Base-by-base conservation (phyloP, 2,329 filamentous ascomycete genomes). In the Seiridium cupressi region DNA sequence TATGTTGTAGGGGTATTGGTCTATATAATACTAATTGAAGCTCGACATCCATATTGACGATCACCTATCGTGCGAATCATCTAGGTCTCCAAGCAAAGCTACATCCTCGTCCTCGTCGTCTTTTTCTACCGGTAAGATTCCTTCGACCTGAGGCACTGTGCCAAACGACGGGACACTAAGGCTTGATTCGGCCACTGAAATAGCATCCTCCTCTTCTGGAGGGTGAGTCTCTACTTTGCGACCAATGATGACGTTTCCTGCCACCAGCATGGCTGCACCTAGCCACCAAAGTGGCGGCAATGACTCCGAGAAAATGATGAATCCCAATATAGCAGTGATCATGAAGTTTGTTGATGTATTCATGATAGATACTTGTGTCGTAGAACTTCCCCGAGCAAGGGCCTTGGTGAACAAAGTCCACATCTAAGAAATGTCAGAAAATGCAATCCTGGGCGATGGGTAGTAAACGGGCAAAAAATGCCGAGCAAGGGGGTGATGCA, bases 261-360 rank as follows among this genome's bases (percentile, higher is more conserved):
- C 88, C 1, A 93, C 88, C 8, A 94, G 78, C 68, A 93, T 74
- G 3, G 84, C 78, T 0, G 91, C 91, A 10, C 91, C 91, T 4
- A 87, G 75, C 86, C 89, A 93, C 91, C 91, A 94, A 46, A 92
- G 76, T 8, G 84, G 86, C 0, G 90, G 89, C 35, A 94, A 76
- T 1, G 79, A 75, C 76, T 94, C 91, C 31, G 84, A 81, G 73
- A 94, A 94, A 65, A 94, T 86, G 60, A 84, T 73, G 55, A 84
- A 79, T 34, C 91, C 90, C 26, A 93, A 78, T 5, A 93, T 64
- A 6, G 91, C 91, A 0, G 91, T 93, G 62, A 92, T 75, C 75
- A 94, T 83, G 73, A 94, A 94, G 76, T 94, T 94, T 60, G 89
- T 83, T 11, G 89, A 91, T 3, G 91, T 93, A 74, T 94, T 94